A percentile compares a stretch with the other conserved stretches of the same genome.
Evolutionary conservation across 2,329 filamentous ascomycete species (phyloP).

Genomic region (Pestalotiopsis sp.): DNA sequence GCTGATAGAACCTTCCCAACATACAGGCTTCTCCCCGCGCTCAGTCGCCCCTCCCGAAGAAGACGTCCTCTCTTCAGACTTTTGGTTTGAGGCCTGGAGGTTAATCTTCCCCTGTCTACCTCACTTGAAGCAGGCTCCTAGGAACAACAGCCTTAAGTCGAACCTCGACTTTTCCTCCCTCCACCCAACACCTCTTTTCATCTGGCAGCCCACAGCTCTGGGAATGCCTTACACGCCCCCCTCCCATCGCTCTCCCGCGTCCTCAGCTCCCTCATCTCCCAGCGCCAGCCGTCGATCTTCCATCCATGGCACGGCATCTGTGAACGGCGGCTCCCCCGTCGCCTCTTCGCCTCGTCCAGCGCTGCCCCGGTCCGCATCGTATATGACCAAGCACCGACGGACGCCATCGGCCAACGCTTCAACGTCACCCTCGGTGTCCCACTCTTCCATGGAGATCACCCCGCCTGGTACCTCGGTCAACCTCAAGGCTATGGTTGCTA

Average conservation of each 20-base stretch:
- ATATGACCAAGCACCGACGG: slow-evolving; percentile 63
- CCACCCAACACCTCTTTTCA: slow-evolving; percentile 21
- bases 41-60: slow-evolving; percentile 21
- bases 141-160: slow-evolving; percentile 24
- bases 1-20: slow-evolving; percentile 29
- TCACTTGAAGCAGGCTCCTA: slow-evolving; percentile 23
- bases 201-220: slow-evolving; percentile 31
- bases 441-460: slow-evolving; percentile 40
- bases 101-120: slow-evolving; percentile 29
- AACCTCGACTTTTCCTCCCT: slow-evolving; percentile 21
- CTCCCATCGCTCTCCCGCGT: slow-evolving; percentile 63
- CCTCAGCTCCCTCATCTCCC: slow-evolving; percentile 58
- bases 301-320: slow-evolving; percentile 38
- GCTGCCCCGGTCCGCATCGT: slow-evolving; percentile 65
- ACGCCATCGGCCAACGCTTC: slow-evolving; percentile 47
- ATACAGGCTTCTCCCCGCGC: slow-evolving; percentile 27
- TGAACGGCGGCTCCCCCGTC: background rate
- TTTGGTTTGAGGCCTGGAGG: slow-evolving; percentile 27
- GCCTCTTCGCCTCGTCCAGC: slow-evolving; percentile 42
- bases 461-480: slow-evolving; percentile 52
- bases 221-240: slow-evolving; percentile 90
- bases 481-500: slow-evolving; percentile 46
- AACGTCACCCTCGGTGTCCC: slow-evolving; percentile 22
- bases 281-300: slow-evolving; percentile 60
- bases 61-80: slow-evolving; percentile 17